Evolutionary conservation across 331 rosid genomes (phyloP), one percentile per base, ranked within the genome.

Genomic region (Acacia pycnantha): DNA sequence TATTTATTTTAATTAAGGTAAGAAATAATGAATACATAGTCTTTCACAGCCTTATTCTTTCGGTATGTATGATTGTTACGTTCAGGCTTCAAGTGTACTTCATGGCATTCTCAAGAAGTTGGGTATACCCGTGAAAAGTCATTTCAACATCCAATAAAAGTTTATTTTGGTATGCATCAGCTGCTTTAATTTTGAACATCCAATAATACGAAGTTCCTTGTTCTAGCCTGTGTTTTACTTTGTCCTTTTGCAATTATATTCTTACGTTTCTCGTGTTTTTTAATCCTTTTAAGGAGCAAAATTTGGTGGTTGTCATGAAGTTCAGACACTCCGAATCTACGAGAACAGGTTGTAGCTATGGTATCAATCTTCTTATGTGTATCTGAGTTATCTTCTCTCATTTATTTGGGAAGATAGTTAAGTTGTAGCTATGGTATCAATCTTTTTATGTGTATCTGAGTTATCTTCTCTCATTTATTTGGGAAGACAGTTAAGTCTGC

Each of bases 81-180:
- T 85, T 64, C 95, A 96, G 99, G 91, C 58, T 87, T 96, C 8
- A 84, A 74, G 81, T 90, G 97, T 85, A 88, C 83, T 74, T 74
- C 86, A 10, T 96, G 99, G 99, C 78, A 71, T 31, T 89, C 89
- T 82, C 91, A 89, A 78, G 97, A 89, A 67, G 87, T 82, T 88
- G 97, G 97, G 82, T 86, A 89, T 87, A 80, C 89, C 65, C 99
- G 99, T 33, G 95, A 91, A 78, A 76, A 92, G 70, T 89, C 97
- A 78, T 96, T 92, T 90, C 97, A 90, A 80, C 98, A 94, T 88
- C 99, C 99, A 33, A 96, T 96, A 76, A 96, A 96, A 91, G 15
- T 96, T 54, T 96, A 96, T 83, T 92, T 94, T 85, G 99, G 99
- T 96, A 94, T 72, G 89, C 48, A 71, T 67, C 44, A 79, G 29